These are phyloP conservation scores for Globisporangium uncinulatum DNA, from an alignment of 352 stramenopile genomes.

Conservation along the genomic window DNA sequence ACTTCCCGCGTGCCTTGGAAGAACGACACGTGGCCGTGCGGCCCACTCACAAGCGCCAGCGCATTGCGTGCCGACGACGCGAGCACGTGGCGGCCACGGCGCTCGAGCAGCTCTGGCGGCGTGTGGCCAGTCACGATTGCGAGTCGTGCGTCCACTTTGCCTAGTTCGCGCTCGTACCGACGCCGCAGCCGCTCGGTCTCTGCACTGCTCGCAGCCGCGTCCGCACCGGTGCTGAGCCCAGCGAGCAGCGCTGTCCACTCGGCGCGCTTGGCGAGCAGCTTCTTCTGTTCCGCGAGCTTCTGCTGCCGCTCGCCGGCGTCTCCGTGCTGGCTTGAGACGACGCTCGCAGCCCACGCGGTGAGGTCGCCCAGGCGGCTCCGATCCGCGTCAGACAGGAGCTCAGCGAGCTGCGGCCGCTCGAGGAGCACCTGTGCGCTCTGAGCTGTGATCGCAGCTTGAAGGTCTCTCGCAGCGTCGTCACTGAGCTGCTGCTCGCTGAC, in stretches of 20 bases:
- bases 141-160: conserved; percentile 53
- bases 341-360: conserved; percentile 28
- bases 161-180: conserved; percentile 53
- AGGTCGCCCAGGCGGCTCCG: conserved; percentile 26
- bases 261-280: conserved; percentile 49
- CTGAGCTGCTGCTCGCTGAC: conserved; percentile 22
- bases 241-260: conserved; percentile 28
- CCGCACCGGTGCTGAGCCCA: conserved; percentile 6
- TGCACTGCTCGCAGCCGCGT: neutral
- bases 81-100: conserved; percentile 51
- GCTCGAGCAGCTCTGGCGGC: conserved; percentile 38
- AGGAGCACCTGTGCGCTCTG: conserved; percentile 30
- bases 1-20: conserved; percentile 37
- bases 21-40: conserved; percentile 33
- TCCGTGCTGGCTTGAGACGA: conserved; percentile 11
- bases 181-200: conserved; percentile 30
- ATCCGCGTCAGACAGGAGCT: conserved; percentile 31
- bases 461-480: conserved; percentile 16
- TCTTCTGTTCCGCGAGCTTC: conserved; percentile 43
- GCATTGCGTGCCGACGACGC: conserved; percentile 48
- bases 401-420: conserved; percentile 20
- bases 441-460: conserved; percentile 19
- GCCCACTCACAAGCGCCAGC: conserved; percentile 34
- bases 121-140: conserved; percentile 43
- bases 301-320: conserved; percentile 23